A percentile compares a stretch with the other conserved stretches of the same genome.
Conservation (phyloP, 2,329 filamentous ascomycete species). For the Monosporascus sp. region DNA sequence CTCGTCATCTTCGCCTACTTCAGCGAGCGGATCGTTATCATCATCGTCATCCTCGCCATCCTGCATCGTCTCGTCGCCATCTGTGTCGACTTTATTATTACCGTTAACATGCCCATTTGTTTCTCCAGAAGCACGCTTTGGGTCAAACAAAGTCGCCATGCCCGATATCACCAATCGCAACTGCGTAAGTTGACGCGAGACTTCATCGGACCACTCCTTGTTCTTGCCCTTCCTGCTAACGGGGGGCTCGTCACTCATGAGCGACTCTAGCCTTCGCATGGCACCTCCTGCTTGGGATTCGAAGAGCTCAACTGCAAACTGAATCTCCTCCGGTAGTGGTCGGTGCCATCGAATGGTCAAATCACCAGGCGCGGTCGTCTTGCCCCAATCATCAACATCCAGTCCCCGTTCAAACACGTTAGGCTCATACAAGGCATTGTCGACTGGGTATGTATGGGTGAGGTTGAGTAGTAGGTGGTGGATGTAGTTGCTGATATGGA, state of each 20-base stretch:
- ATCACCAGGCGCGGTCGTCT: slow-evolving; percentile 65
- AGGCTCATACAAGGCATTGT: slow-evolving; percentile 85
- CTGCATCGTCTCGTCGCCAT: slow-evolving; percentile 47
- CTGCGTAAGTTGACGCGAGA: slow-evolving; percentile 83
- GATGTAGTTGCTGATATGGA: slow-evolving; percentile 96
- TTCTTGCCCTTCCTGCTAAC: slow-evolving; percentile 91
- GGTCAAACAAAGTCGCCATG: slow-evolving; percentile 84
- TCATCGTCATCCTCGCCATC: slow-evolving; percentile 53
- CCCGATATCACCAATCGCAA: slow-evolving; percentile 86
- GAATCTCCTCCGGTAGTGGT: slow-evolving; percentile 71
- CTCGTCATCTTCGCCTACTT: slow-evolving; percentile 72
- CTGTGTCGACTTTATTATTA: slow-evolving; percentile 31
- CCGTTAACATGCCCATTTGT: slow-evolving; percentile 34
- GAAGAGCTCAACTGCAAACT: slow-evolving; percentile 87
- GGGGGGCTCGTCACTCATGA: slow-evolving; percentile 77
- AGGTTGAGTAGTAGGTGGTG: slow-evolving; percentile 93
- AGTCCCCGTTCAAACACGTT: slow-evolving; percentile 66
- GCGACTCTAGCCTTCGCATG: slow-evolving; percentile 65
- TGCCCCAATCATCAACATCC: slow-evolving; percentile 78
- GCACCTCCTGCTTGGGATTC: slow-evolving; percentile 77
- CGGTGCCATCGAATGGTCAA: slow-evolving; percentile 90
- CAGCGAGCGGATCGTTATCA: slow-evolving; percentile 51
- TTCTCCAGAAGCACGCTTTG: slow-evolving; percentile 61
- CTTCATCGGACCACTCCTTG: slow-evolving; percentile 98
- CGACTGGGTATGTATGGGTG: slow-evolving; percentile 88